Base-by-base conservation (phyloP, 2,329 filamentous ascomycete species). In the Pseudocercospora crystallina region DNA sequence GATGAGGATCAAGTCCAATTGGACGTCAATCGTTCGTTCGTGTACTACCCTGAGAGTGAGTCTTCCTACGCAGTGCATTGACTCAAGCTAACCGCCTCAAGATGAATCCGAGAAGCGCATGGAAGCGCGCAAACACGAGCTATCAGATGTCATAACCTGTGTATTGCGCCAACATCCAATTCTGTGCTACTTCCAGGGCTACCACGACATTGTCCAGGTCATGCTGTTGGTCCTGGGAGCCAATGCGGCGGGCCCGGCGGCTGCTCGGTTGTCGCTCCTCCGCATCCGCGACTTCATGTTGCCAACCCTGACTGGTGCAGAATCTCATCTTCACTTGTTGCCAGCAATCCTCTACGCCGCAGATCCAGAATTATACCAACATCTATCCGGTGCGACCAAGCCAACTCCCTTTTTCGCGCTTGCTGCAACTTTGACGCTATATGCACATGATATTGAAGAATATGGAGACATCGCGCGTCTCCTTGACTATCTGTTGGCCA, bases 231-330 rank as follows among this genome's bases (percentile, higher is more conserved):
- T 96, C 9, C 78, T 99, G 3, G 85, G 86, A 0, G 73, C 82
- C 8, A 65, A 77, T 15, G 68, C 77, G 47, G 85, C 88, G 12
- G 76, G 80, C 13, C 70, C 77, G 5, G 83, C 86, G 12, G 82
- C 95, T 30, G 80, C 87, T 31, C 86, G 88, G n/a, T 83, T 99
- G 51, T 96, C 91, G 2, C 78, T 91, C 30, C 80, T 97, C 38
- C 87, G 90, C 46, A 96, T 99, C 67, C 84, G 94, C 56, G 94
- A 99, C 73, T 99, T 96, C 70, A 96, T 99, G 94, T 83, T 99
- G 9, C 91, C 92, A 8, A 89, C 84, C 35, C 82, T 99, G 38
- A 77, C 82, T 11, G 89, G 90, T 2, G 89, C 91, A 15, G 77
- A 95, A 42, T 80, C 85, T 47, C 94, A 99, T 70, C 82, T 99